A percentile compares a stretch with the other conserved stretches of the same genome.
phyloP scores from a whole-genome alignment of 2,329 filamentous ascomycete genomes.

The Cladosporium sp. region DNA sequence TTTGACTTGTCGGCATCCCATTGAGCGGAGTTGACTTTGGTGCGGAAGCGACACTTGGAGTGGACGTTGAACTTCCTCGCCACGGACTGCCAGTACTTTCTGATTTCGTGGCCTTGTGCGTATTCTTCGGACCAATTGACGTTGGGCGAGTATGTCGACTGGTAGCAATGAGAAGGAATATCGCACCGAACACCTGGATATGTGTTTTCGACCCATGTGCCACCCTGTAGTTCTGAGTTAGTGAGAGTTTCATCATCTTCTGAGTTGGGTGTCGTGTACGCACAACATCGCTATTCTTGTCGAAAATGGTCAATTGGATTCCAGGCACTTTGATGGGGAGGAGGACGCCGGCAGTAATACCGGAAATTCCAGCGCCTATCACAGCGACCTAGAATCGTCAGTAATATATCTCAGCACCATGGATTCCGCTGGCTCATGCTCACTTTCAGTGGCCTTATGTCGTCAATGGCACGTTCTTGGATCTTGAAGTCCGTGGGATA shows the following conservation, averaged over 20 bases:
- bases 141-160: conserved; percentile 62
- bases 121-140: conserved; percentile 64
- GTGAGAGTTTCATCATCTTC: neutral
- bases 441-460: conserved; percentile 22
- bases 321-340: conserved; percentile 63
- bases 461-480: conserved; percentile 24
- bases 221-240: conserved; percentile 30
- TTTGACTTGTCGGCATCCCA: conserved; percentile 50
- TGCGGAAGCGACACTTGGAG: conserved; percentile 49
- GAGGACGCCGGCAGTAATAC: conserved; percentile 58
- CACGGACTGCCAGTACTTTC: conserved; percentile 58
- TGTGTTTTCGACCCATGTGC: conserved; percentile 43
- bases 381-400: conserved; percentile 46
- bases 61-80: conserved; percentile 61
- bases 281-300: conserved; percentile 63
- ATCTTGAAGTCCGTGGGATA: conserved; percentile 26
- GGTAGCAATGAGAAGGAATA: conserved; percentile 64
- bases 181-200: conserved; percentile 64
- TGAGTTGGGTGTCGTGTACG: conserved; percentile 24
- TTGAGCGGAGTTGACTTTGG: conserved; percentile 48
- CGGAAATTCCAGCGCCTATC: conserved; percentile 58
- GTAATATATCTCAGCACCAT: neutral
- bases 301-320: conserved; percentile 59
- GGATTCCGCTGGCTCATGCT: neutral
- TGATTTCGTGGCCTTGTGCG: conserved; percentile 60